Percentiles rank a stretch among this genome's conserved stretches.
phyloP scores from a whole-genome alignment of 2,329 filamentous ascomycete genomes.

The Trichoderma harzianum region DNA sequence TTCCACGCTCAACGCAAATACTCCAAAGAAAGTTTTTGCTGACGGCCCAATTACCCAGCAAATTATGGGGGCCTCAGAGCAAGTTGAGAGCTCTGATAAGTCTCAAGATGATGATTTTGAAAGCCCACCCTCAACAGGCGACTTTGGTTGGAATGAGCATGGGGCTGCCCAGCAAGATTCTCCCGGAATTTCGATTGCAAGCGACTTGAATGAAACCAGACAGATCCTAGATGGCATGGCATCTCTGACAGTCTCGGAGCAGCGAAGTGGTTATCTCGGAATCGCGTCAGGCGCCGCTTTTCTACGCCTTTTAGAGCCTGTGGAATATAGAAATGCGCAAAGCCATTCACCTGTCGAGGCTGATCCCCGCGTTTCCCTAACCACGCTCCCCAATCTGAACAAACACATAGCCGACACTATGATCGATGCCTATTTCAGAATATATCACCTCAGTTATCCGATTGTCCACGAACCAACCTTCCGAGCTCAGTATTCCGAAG shows the following conservation, averaged over 20 bases:
- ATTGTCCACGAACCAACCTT: conserved; percentile 47
- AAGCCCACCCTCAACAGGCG: conserved; percentile 31
- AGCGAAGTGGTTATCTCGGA: conserved; percentile 44
- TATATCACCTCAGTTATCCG: conserved; percentile 45
- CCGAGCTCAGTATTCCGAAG: conserved; percentile 34
- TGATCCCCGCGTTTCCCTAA: conserved; percentile 19
- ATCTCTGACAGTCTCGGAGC: conserved; percentile 34
- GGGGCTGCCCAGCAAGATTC: conserved; percentile 27
- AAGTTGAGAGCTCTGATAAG: background rate
- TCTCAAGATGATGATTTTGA: conserved; percentile 24
- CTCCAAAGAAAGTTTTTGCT: background rate
- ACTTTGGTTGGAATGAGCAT: conserved; percentile 39
- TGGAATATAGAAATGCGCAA: conserved; percentile 25
- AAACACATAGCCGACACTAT: conserved; percentile 33
- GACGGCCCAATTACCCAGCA: background rate
- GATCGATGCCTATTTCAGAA: conserved; percentile 42
- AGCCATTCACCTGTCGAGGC: conserved; percentile 16
- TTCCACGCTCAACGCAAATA: background rate
- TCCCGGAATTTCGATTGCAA: background rate
- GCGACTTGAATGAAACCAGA: conserved; percentile 25
- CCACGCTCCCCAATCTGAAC: conserved; percentile 32
- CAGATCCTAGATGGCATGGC: conserved; percentile 39
- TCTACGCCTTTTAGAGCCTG: conserved; percentile 36
- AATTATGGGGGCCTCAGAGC: background rate
- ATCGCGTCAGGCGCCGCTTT: conserved; percentile 45